These are phyloP conservation scores for Plasmopara muralis DNA, from an alignment of 352 stramenopile genomes.

Conservation along the genomic window DNA sequence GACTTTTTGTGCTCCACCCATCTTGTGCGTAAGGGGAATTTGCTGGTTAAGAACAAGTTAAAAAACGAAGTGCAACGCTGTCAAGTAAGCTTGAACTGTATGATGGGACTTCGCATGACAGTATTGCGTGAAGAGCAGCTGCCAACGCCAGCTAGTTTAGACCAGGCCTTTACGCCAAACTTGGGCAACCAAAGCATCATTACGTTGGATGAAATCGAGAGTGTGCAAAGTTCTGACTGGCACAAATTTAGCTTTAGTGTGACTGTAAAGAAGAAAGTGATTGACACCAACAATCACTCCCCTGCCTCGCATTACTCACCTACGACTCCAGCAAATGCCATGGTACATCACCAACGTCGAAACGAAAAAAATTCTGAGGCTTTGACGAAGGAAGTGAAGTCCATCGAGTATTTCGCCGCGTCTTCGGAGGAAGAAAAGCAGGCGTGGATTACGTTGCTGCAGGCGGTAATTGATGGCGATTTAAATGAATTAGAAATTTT, in stretches of 20 bases:
- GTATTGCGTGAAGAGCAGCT: constrained; percentile 38
- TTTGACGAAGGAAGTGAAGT: constrained; percentile 28
- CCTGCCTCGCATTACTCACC: constrained; percentile 9
- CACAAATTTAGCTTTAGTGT: constrained; percentile 67
- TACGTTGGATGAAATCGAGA: constrained; percentile 78
- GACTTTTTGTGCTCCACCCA: constrained; percentile 85
- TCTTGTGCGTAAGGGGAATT: constrained; percentile 53
- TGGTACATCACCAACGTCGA: constrained; percentile 30
- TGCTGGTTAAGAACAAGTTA: constrained; percentile 71
- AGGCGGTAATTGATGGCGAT: constrained; percentile 74
- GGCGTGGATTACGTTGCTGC: constrained; percentile 60
- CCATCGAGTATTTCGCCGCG: constrained; percentile 71
- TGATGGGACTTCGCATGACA: constrained; percentile 80
- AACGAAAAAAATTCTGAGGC: constrained; percentile 24
- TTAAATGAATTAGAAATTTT: constrained; percentile 82
- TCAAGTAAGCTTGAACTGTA: constrained; percentile 75
- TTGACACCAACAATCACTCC: constrained; percentile 14
- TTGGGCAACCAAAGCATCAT: constrained; percentile 61
- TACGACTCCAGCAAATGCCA: constrained; percentile 19
- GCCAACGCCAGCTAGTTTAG: constrained; percentile 17
- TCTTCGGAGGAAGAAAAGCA: constrained; percentile 55
- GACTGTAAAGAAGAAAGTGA: constrained; percentile 54
- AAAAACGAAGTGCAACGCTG: constrained; percentile 71
- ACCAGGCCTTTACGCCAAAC: constrained; percentile 50
- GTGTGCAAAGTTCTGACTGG: constrained; percentile 62